Percentiles rank a stretch among this genome's conserved stretches.
Evolutionary conservation across 116 monocot species (phyloP).

Genomic region (Posidonia oceanica): DNA sequence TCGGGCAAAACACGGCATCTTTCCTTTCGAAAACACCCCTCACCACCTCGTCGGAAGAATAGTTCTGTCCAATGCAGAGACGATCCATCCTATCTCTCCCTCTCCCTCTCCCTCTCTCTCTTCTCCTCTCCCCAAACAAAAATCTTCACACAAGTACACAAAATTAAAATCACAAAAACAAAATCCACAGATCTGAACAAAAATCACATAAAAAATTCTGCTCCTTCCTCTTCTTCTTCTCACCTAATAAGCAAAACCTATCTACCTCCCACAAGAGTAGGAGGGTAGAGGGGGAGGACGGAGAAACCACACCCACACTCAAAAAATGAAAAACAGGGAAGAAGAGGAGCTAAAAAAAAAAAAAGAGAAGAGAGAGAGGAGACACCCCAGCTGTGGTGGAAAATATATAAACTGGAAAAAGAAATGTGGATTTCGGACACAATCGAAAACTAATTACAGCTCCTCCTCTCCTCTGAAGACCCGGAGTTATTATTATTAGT

Average conservation of each 20-base stretch:
- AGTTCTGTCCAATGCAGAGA: background rate
- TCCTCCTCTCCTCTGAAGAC: no score
- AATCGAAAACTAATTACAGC: no score
- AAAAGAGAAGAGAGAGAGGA: background rate
- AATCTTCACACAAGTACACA: background rate
- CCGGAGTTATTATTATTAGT: no score
- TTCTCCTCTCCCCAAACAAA: background rate
- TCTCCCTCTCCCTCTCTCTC: background rate
- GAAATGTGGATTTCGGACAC: no score
- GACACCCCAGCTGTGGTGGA: background rate
- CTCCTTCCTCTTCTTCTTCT: no score
- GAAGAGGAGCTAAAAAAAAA: no score
- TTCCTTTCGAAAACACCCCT: background rate
- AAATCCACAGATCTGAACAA: no score
- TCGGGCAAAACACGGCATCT: slow-evolving; percentile 21
- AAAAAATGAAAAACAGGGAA: background rate
- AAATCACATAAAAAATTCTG: no score
- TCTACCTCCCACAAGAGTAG: no score
- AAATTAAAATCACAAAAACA: background rate
- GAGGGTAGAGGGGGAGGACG: background rate
- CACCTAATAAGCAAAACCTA: no score
- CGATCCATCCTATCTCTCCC: background rate
- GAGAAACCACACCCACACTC: background rate
- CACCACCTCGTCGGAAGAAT: background rate
- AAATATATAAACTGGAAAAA: background rate